Base-by-base conservation (phyloP, 352 stramenopile genomes). In the Phytophthora pseudosyringae region DNA sequence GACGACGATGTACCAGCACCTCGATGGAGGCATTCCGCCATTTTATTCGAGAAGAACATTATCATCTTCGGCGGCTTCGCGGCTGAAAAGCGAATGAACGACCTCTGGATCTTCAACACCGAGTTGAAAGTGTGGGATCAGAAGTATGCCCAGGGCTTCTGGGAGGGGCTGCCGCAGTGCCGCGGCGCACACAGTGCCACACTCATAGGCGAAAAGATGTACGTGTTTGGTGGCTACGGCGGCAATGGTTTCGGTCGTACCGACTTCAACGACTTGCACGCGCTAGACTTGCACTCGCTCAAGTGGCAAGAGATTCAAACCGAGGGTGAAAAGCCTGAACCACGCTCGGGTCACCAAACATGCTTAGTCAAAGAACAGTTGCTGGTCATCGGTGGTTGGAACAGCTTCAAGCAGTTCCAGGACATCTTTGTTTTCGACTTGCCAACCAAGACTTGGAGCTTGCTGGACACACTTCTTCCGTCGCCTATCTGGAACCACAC, bases 201-300 rank as follows among this genome's bases (percentile, higher is more conserved):
- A 28, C 61, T 98, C 21, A 75, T 98, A 11, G 82, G 78, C 18
- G 77, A 92, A 29, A 96, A 95, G 43, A 94, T 99, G 75, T 92
- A 96, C 63, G 64, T 99, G 5, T 99, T 99, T 78, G 97, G 97
- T 16, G 97, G 97, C 1, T 99, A 99, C 61, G 97, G 97, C n/a
- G 97, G 97, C 26, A 93, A 95, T 35, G 95, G 95, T 16, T 98
- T 97, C 57, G 93, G 91, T 4, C 88, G 97, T 9, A 92, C 89
- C 13, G 97, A 99, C 71, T 98, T 99, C 54, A 97, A 98, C 57
- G 97, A 99, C 67, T 66, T 99, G 11, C 81, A 98, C 53, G 84
- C 81, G 0, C 80, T 99, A 29, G 89, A 98, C 59, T 78, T 99
- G 49, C 73, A 84, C 7, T 94, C 86, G 7, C 98, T 92, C 65